A percentile compares a stretch with the other conserved stretches of the same genome.
phyloP scores from a whole-genome alignment of 2,329 filamentous ascomycete species.

The Colletotrichum eremochloae region DNA sequence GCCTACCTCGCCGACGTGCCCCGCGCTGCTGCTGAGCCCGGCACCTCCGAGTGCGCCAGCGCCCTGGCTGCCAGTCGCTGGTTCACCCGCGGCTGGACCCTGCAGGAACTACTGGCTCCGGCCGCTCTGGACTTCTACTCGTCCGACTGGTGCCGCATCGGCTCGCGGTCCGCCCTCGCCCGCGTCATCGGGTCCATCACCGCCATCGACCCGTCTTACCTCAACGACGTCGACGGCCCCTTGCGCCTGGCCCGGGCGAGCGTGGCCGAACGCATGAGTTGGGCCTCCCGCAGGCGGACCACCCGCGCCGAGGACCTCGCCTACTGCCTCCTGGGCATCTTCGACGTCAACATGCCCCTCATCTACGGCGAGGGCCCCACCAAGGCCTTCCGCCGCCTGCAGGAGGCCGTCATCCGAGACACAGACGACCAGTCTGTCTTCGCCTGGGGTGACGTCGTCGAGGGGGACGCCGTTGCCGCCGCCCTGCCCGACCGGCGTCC shows the following conservation, averaged over 20 bases:
- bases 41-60: background rate
- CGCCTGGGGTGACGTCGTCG: background rate
- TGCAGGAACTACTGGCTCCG: constrained; percentile 18
- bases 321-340: constrained; percentile 48
- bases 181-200: background rate
- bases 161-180: background rate
- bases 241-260: constrained; percentile 37
- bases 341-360: constrained; percentile 47
- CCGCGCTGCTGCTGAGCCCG: background rate
- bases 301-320: constrained; percentile 46
- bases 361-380: constrained; percentile 47
- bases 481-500: background rate
- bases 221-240: background rate
- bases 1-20: constrained; percentile 49
- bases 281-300: constrained; percentile 45
- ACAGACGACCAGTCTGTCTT: constrained; percentile 6
- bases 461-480: background rate
- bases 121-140: background rate
- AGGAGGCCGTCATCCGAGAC: constrained; percentile 13
- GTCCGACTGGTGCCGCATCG: background rate
- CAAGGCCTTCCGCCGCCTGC: constrained; percentile 44
- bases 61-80: background rate
- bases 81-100: constrained; percentile 29
- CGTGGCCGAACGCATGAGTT: constrained; percentile 48
- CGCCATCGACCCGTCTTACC: background rate